These are phyloP conservation scores for Talaromyces sp. DNA, from an alignment of 2,329 filamentous ascomycete genomes.

Conservation along the genomic window DNA sequence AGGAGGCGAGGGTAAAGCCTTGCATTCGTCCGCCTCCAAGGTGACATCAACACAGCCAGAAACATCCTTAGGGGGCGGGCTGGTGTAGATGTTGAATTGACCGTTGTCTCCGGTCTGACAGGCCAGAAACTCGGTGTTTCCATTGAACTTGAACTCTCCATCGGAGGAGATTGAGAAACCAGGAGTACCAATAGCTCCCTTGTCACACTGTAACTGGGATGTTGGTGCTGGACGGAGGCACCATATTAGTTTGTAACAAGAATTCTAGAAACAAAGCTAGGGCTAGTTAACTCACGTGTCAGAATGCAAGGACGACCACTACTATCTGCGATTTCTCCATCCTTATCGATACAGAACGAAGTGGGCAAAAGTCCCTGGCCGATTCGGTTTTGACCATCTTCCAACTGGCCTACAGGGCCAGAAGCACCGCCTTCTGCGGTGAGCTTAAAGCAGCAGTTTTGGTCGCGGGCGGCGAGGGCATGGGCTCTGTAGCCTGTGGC, in stretches of 20 bases:
- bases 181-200: constrained; percentile 44
- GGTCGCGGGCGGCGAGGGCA: constrained; percentile 34
- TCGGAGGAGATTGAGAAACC: constrained; percentile 54
- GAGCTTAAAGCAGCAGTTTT: constrained; percentile 50
- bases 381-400: constrained; percentile 58
- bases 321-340: constrained; percentile 51
- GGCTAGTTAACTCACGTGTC: constrained; percentile 44
- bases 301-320: constrained; percentile 58
- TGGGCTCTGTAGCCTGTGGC: constrained; percentile 39
- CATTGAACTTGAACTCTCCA: constrained; percentile 50
- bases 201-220: constrained; percentile 58
- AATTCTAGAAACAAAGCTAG: not conserved
- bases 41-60: constrained; percentile 30
- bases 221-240: constrained; percentile 41
- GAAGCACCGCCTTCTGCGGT: constrained; percentile 41
- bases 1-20: constrained; percentile 10
- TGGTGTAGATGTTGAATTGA: constrained; percentile 39
- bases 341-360: constrained; percentile 51
- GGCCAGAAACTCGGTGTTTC: constrained; percentile 52
- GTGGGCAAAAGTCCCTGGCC: constrained; percentile 44
- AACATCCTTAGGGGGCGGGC: constrained; percentile 21
- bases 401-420: constrained; percentile 54
- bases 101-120: constrained; percentile 49
- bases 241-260: not conserved
- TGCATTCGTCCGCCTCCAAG: constrained; percentile 35